Evolutionary conservation across 2,329 filamentous ascomycete genomes (phyloP).

Genomic region (Sporothrix pallida): DNA sequence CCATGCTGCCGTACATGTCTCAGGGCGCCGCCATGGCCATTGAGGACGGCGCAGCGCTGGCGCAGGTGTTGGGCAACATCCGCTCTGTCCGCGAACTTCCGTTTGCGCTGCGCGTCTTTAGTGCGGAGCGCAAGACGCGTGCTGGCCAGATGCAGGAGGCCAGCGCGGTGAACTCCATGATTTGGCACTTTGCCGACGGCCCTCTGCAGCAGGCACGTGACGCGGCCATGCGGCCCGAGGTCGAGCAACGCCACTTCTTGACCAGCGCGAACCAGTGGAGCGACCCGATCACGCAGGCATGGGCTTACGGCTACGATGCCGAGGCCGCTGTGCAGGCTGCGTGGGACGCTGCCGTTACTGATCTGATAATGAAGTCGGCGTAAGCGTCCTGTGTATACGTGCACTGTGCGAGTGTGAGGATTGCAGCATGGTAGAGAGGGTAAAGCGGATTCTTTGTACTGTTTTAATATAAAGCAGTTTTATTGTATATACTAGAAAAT

Average conservation of each 20-base stretch:
- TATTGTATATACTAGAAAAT: too few relatives aligned
- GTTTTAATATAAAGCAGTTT: too few relatives aligned
- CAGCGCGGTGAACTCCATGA: constrained; percentile 52
- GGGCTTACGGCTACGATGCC: constrained; percentile 57
- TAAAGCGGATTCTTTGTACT: too few relatives aligned
- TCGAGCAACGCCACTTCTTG: constrained; percentile 46
- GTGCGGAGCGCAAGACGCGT: constrained; percentile 46
- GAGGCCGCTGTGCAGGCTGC: constrained; percentile 39
- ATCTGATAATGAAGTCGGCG: neutral
- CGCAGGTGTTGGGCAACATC: constrained; percentile 46
- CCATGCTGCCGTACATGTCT: constrained; percentile 55
- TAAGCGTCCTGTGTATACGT: neutral
- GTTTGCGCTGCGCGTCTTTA: constrained; percentile 47
- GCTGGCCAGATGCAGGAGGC: constrained; percentile 51
- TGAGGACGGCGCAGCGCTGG: constrained; percentile 56
- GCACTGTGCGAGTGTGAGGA: too few relatives aligned
- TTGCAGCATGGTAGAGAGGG: too few relatives aligned
- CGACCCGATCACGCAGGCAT: constrained; percentile 53
- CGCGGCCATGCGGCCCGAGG: constrained; percentile 50
- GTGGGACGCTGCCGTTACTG: constrained; percentile 1
- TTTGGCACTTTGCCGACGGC: constrained; percentile 56
- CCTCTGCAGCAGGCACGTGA: constrained; percentile 51
- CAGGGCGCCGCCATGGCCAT: constrained; percentile 57
- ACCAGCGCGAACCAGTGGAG: constrained; percentile 56
- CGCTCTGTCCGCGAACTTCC: constrained; percentile 41